Evolutionary conservation across 495 filamentous ascomycete genomes (phyloP).

Genomic region (Clohesyomyces aquaticus): DNA sequence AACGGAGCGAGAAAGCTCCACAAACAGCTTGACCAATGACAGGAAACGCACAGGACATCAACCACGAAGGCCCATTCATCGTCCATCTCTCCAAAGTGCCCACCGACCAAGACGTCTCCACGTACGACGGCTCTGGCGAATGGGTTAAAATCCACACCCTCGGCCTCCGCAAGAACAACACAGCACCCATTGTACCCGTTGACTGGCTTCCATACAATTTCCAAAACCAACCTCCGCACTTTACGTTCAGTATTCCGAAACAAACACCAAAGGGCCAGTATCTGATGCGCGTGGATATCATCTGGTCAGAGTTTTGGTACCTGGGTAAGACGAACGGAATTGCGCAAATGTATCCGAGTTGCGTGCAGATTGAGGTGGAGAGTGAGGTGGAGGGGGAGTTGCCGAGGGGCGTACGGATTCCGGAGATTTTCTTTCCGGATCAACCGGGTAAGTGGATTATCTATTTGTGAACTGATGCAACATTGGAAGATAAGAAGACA

Average conservation of each 20-base stretch:
- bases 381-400: neutral
- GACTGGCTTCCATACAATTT: slow-evolving; percentile 18
- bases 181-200: neutral
- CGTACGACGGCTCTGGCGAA: slow-evolving; percentile 26
- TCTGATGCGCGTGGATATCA: slow-evolving; percentile 25
- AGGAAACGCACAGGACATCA: slow-evolving; percentile 19
- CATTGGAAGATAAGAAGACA: neutral
- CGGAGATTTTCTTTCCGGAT: slow-evolving; percentile 11
- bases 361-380: slow-evolving; percentile 21
- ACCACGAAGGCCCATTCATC: slow-evolving; percentile 22
- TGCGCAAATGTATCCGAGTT: slow-evolving; percentile 27
- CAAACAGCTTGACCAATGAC: neutral
- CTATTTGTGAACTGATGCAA: neutral
- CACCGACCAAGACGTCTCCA: slow-evolving; percentile 5
- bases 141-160: slow-evolving; percentile 31
- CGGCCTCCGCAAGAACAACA: neutral
- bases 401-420: slow-evolving; percentile 23
- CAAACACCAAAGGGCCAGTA: slow-evolving; percentile 28
- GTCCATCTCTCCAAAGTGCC: slow-evolving; percentile 26
- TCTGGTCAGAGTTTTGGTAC: slow-evolving; percentile 18
- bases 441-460: slow-evolving; percentile 11
- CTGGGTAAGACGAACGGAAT: neutral
- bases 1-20: neutral
- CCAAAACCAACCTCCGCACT: neutral
- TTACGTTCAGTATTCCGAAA: slow-evolving; percentile 20